phyloP scores from a whole-genome alignment of 805 yeast species.

The Candida dendrica region DNA sequence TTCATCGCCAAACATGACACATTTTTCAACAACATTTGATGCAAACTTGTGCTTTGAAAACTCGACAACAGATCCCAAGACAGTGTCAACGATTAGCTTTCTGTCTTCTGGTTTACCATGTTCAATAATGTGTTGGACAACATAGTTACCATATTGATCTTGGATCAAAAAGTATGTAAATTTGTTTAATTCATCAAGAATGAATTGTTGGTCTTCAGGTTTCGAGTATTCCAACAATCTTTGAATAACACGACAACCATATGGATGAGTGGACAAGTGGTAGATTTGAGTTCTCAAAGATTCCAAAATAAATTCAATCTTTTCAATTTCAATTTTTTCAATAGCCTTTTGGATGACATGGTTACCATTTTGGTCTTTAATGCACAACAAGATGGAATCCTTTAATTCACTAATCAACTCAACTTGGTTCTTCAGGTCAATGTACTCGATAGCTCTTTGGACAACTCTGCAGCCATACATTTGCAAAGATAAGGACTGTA shows the following conservation, averaged over 20 bases:
- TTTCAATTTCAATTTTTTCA: conserved; percentile 70
- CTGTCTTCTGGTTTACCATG: conserved; percentile 64
- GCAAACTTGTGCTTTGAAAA: conserved; percentile 97
- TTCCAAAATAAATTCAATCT: conserved; percentile 64
- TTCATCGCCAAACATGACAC: conserved; percentile 66
- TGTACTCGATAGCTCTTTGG: conserved; percentile 82
- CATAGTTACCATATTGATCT: conserved; percentile 97
- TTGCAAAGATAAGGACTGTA: conserved; percentile 73
- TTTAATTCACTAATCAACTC: conserved; percentile 64
- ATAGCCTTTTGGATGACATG: conserved; percentile 95
- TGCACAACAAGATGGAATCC: conserved; percentile 53
- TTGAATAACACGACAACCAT: conserved; percentile 96
- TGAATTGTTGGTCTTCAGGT: conserved; percentile 53
- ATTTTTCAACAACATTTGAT: conserved; percentile 93
- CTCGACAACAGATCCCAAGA: conserved; percentile 63
- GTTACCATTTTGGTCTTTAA: conserved; percentile 95
- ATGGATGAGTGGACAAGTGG: conserved; percentile 88
- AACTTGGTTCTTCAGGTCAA: conserved; percentile 57
- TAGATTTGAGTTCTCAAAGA: conserved; percentile 66
- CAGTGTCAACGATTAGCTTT: conserved; percentile 56
- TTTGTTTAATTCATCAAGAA: conserved; percentile 65
- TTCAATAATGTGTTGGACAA: conserved; percentile 90
- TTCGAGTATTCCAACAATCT: conserved; percentile 78
- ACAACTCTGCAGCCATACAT: conserved; percentile 99
- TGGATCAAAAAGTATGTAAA: conserved; percentile 73